Conservation (phyloP, 1,284 basidiomycete species). For the Naganishia liquefaciens region DNA sequence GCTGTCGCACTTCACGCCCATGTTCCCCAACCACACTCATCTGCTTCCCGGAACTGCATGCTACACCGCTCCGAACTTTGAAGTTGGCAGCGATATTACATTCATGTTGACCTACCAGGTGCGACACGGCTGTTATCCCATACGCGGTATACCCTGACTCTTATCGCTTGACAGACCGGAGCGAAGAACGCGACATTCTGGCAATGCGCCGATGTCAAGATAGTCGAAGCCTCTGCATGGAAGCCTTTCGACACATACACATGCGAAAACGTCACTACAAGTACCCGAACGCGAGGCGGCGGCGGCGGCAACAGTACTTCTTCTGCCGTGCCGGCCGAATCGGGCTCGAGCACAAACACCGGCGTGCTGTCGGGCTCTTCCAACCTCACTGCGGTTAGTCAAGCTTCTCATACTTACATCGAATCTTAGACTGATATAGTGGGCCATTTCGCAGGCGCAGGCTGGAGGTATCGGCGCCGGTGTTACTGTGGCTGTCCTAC, state of each 20-base stretch:
- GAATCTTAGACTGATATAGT: neutral
- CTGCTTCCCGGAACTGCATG: slow-evolving; percentile 21
- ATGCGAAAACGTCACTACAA: slow-evolving; percentile 20
- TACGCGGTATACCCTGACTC: neutral
- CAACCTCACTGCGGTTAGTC: slow-evolving; percentile 14
- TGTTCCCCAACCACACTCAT: slow-evolving; percentile 26
- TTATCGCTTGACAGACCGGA: slow-evolving; percentile 1
- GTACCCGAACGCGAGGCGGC: slow-evolving; percentile 22
- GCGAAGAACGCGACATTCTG: slow-evolving; percentile 15
- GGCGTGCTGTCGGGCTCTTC: slow-evolving; percentile 15
- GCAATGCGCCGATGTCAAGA: slow-evolving; percentile 27
- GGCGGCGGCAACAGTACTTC: slow-evolving; percentile 17
- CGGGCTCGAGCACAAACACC: slow-evolving; percentile 6
- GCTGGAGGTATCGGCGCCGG: slow-evolving; percentile 23
- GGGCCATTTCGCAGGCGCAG: neutral
- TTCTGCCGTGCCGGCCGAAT: neutral
- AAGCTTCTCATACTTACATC: neutral
- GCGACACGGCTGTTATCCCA: neutral
- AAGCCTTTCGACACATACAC: slow-evolving; percentile 20
- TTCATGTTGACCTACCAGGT: slow-evolving; percentile 29
- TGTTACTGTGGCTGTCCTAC: neutral
- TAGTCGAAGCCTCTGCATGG: slow-evolving; percentile 24
- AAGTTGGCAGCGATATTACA: slow-evolving; percentile 19
- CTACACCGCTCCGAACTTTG: slow-evolving; percentile 23
- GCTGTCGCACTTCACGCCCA: slow-evolving; percentile 24